phyloP scores from a whole-genome alignment of 768 basidiomycete genomes.

The Boletus patriciae region DNA sequence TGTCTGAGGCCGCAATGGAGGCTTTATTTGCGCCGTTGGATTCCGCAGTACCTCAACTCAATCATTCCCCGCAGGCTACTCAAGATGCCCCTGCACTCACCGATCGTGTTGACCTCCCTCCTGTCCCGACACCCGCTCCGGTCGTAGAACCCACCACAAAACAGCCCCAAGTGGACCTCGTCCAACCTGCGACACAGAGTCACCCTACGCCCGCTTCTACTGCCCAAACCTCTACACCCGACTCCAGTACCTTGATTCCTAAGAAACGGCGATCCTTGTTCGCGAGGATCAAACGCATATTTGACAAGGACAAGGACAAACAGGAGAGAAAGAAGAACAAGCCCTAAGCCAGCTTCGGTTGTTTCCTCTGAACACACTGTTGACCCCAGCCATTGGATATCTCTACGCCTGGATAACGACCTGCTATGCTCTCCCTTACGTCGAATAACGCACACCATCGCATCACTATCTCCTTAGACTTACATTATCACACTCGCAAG shows the following conservation, averaged over 20 bases:
- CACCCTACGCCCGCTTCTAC: conserved; percentile 1
- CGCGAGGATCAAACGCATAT: conserved; percentile 52
- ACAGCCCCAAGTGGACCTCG: not conserved
- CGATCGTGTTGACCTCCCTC: not conserved
- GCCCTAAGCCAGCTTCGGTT: conserved; percentile 7
- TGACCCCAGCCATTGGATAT: conserved; percentile 1
- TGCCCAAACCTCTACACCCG: conserved; percentile 19
- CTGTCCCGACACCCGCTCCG: not conserved
- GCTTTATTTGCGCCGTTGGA: not conserved
- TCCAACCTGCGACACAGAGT: not conserved
- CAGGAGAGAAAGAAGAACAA: conserved; percentile 37
- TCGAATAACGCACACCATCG: conserved; percentile 8
- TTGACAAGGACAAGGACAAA: conserved; percentile 49
- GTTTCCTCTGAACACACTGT: not conserved
- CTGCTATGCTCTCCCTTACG: conserved; percentile 17
- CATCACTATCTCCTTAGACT: conserved; percentile 17
- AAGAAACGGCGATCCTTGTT: conserved; percentile 59
- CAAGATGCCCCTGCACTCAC: not conserved
- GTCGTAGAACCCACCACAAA: not conserved
- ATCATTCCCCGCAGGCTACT: not conserved
- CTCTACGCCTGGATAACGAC: conserved; percentile 12
- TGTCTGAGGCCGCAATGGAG: conserved; percentile 1
- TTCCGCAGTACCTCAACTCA: not conserved
- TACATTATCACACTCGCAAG: conserved; percentile 19
- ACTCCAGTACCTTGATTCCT: conserved; percentile 37